Conservation (phyloP, 345 rosid genomes). For the Psidium friedrichsthalianum region DNA sequence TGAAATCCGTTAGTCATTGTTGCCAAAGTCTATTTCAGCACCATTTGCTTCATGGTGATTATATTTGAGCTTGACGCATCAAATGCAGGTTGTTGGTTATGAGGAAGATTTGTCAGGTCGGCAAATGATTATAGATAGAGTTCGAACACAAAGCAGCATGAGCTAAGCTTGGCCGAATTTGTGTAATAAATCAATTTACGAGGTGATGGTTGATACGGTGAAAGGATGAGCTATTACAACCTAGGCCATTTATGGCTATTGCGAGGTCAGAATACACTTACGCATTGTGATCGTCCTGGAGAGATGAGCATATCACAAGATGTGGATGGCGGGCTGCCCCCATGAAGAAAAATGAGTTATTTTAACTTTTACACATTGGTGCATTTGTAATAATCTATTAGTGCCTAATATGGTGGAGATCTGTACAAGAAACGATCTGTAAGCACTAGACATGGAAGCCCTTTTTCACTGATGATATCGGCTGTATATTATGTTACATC, state of each 20-base stretch:
- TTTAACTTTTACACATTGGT: neutral
- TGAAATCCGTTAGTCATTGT: neutral
- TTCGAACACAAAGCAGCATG: conserved; percentile 75
- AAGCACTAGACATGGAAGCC: neutral
- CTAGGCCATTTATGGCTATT: neutral
- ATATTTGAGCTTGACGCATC: neutral
- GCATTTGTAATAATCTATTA: neutral
- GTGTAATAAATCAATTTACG: neutral
- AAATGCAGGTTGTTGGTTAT: conserved; percentile 71
- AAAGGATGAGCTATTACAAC: neutral
- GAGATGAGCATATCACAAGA: neutral
- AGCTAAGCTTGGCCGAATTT: neutral
- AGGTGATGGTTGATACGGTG: neutral
- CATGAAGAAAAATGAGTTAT: neutral
- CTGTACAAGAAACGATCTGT: neutral
- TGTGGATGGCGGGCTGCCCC: neutral
- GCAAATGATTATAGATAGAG: conserved; percentile 95
- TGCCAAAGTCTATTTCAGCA: neutral
- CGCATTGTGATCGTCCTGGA: neutral
- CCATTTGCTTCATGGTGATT: neutral
- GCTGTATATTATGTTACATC: neutral
- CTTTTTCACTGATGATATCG: neutral
- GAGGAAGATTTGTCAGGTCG: conserved; percentile 95
- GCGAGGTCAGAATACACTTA: neutral
- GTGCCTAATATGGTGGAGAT: neutral